Conservation (phyloP, 1,284 basidiomycete species). For the Grifola frondosa region DNA sequence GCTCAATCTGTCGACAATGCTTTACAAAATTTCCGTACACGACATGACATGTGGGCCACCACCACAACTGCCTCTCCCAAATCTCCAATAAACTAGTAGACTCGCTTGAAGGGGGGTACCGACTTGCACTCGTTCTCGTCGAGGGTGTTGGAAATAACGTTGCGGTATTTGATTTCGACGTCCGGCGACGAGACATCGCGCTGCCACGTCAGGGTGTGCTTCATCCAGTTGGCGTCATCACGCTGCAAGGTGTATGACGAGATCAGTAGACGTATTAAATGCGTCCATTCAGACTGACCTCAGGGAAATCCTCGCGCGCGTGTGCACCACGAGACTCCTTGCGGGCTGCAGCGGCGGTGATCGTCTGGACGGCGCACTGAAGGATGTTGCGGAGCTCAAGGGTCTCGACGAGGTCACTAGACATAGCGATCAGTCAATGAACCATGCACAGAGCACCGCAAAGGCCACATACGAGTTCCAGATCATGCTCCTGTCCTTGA, state of each 20-base stretch:
- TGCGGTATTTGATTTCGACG: slow-evolving; percentile 89
- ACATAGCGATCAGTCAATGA: not conserved
- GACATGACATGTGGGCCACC: no score
- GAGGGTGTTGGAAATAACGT: slow-evolving; percentile 82
- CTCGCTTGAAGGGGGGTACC: slow-evolving; percentile 86
- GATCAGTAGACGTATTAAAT: slow-evolving; percentile 1
- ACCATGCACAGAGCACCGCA: not conserved
- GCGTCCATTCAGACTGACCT: slow-evolving; percentile 62
- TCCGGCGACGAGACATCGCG: slow-evolving; percentile 71
- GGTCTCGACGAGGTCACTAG: slow-evolving; percentile 92
- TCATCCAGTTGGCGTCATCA: slow-evolving; percentile 93
- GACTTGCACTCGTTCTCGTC: slow-evolving; percentile 96
- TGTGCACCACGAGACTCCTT: slow-evolving; percentile 98
- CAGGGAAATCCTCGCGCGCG: slow-evolving; percentile 94
- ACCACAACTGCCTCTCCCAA: not conserved
- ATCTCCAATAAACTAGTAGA: slow-evolving; percentile 52
- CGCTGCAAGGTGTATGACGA: slow-evolving; percentile 46
- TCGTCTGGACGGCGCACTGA: slow-evolving; percentile 95
- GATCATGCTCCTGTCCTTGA: slow-evolving; percentile 98
- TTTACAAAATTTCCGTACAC: slow-evolving; percentile 17
- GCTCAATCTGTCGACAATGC: slow-evolving; percentile 7
- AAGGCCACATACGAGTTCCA: slow-evolving; percentile 84
- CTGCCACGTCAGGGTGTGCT: slow-evolving; percentile 90
- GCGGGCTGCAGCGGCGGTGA: slow-evolving; percentile 91
- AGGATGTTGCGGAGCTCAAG: slow-evolving; percentile 96